A percentile compares a stretch with the other conserved stretches of the same genome.
Conservation (phyloP, 169 alveolate species). For the Cryptosporidium parvum region DNA sequence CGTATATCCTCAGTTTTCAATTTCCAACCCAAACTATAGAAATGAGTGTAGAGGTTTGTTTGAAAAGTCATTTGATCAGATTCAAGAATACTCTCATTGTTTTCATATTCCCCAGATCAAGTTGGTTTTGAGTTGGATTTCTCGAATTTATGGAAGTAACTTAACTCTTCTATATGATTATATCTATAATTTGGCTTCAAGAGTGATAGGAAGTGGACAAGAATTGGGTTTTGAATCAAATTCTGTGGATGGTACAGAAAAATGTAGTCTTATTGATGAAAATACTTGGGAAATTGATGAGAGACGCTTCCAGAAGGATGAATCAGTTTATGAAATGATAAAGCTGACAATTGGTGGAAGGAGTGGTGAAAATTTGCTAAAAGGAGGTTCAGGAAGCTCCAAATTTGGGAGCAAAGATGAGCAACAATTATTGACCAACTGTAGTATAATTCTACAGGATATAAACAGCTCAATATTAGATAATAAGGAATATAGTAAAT, state of each 20-base stretch:
- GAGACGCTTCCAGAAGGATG: conserved; percentile 40
- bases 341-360: conserved; percentile 35
- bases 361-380: conserved; percentile 3
- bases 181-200: conserved; percentile 48
- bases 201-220: conserved; percentile 42
- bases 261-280: conserved; percentile 22
- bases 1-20: conserved; percentile 59
- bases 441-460: conserved; percentile 56
- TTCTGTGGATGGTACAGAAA: background rate
- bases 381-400: background rate
- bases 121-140: conserved; percentile 46
- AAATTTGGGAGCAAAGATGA: conserved; percentile 23
- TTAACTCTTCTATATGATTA: conserved; percentile 51
- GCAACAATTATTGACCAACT: conserved; percentile 30
- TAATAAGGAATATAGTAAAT: conserved; percentile 19
- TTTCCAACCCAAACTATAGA: conserved; percentile 39
- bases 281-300: conserved; percentile 47
- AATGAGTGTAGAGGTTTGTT: conserved; percentile 36
- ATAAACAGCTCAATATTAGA: conserved; percentile 41
- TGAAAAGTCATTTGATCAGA: conserved; percentile 4
- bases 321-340: conserved; percentile 54
- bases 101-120: conserved; percentile 57
- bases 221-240: conserved; percentile 8
- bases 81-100: background rate
- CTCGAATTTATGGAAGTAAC: conserved; percentile 59